phyloP scores from a whole-genome alignment of 768 basidiomycete species.

The Podaxis sp. region DNA sequence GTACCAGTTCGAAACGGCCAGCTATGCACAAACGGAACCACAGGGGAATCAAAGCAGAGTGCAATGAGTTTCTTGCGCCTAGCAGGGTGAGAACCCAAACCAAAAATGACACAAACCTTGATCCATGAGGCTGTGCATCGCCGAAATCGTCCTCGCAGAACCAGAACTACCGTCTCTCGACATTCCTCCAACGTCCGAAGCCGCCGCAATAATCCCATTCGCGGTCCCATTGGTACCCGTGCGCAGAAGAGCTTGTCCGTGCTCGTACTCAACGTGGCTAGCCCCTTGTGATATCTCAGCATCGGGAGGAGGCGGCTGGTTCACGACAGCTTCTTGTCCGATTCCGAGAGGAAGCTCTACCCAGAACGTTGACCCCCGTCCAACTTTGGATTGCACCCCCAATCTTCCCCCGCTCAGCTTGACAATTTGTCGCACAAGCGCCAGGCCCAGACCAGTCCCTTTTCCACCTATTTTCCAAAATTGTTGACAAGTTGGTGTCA shows the following conservation, averaged over 20 bases:
- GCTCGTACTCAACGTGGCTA: constrained; percentile 7
- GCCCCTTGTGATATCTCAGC: neutral
- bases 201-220: neutral
- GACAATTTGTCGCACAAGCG: constrained; percentile 77
- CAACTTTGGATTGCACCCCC: constrained; percentile 62
- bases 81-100: neutral
- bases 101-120: constrained; percentile 21
- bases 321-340: constrained; percentile 47
- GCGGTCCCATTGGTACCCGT: neutral
- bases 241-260: constrained; percentile 5
- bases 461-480: constrained; percentile 43
- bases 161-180: constrained; percentile 14
- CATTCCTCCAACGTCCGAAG: neutral
- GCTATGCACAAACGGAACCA: constrained; percentile 29
- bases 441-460: constrained; percentile 73
- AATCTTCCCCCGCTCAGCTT: constrained; percentile 71
- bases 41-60: neutral
- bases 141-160: constrained; percentile 36
- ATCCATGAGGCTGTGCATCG: constrained; percentile 68
- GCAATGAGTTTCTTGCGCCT: neutral
- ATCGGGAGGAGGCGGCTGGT: constrained; percentile 16
- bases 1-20: constrained; percentile 54
- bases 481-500: neutral
- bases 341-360: constrained; percentile 80
- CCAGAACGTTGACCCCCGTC: constrained; percentile 86